Evolutionary conservation across 1,284 basidiomycete genomes (phyloP).

Genomic region (Puccinia novopanici): DNA sequence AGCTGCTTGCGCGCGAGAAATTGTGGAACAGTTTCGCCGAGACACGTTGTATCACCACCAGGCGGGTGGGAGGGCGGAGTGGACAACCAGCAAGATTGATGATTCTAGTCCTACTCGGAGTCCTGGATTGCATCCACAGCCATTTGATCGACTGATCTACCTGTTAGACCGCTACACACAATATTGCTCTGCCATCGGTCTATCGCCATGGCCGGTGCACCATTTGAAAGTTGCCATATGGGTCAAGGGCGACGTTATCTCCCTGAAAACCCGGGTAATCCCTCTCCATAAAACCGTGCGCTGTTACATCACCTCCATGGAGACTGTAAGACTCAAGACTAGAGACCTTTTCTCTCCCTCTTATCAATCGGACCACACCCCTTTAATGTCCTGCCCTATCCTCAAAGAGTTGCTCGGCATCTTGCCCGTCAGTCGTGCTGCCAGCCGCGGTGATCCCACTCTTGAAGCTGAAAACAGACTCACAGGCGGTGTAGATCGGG

Average conservation of each 20-base stretch:
- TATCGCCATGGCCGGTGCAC: conserved; percentile 48
- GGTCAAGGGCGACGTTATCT: conserved; percentile 45
- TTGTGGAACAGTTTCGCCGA: conserved; percentile 27
- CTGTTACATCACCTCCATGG: conserved; percentile 45
- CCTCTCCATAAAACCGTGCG: conserved; percentile 43
- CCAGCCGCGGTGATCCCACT: background rate
- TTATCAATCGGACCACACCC: conserved; percentile 20
- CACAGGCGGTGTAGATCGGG: conserved; percentile 26
- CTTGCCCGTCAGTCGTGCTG: conserved; percentile 35
- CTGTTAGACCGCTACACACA: conserved; percentile 41
- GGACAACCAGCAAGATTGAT: background rate
- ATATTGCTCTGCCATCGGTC: conserved; percentile 31
- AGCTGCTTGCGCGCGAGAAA: conserved; percentile 21
- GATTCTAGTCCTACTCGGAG: background rate
- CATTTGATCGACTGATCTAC: conserved; percentile 47
- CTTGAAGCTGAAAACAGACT: background rate
- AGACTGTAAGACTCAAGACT: conserved; percentile 44
- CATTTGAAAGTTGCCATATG: conserved; percentile 41
- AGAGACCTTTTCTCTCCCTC: conserved; percentile 20
- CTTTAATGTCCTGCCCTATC: conserved; percentile 30
- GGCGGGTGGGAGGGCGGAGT: background rate
- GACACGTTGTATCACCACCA: conserved; percentile 22
- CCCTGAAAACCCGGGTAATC: conserved; percentile 35
- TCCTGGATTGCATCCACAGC: conserved; percentile 8
- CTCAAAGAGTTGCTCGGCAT: conserved; percentile 33